Evolutionary conservation across 2,329 filamentous ascomycete genomes (phyloP).

Genomic region (Verticillium albo-atrum): DNA sequence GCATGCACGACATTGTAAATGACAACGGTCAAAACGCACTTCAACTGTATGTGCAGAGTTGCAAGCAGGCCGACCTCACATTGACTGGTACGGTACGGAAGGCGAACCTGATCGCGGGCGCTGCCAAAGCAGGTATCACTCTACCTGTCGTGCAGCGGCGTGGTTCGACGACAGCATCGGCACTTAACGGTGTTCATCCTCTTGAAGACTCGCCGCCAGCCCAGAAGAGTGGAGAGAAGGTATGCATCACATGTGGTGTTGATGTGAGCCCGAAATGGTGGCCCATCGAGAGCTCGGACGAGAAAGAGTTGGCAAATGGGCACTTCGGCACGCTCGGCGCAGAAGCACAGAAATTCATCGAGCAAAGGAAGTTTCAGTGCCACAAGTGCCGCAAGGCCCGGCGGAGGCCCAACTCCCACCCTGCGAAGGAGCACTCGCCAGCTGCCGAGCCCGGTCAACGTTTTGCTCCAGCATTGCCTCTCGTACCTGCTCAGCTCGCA

Average conservation of each 20-base stretch:
- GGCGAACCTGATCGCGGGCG: conserved; percentile 70
- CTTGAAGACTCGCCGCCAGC: neutral
- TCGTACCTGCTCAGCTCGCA: conserved; percentile 17
- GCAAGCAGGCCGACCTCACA: conserved; percentile 89
- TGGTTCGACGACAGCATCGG: conserved; percentile 46
- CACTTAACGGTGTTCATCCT: conserved; percentile 1
- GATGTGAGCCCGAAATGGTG: conserved; percentile 76
- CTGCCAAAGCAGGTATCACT: conserved; percentile 46
- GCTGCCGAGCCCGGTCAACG: neutral
- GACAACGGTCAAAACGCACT: conserved; percentile 72
- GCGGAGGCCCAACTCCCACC: conserved; percentile 35
- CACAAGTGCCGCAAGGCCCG: conserved; percentile 66
- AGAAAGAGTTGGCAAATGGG: conserved; percentile 48
- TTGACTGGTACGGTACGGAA: conserved; percentile 91
- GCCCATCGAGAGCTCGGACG: conserved; percentile 48
- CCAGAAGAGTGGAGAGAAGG: conserved; percentile 41
- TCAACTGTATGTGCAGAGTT: conserved; percentile 81
- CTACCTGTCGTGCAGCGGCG: conserved; percentile 40
- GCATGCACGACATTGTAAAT: conserved; percentile 70
- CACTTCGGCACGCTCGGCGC: conserved; percentile 44
- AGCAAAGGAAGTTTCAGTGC: conserved; percentile 63
- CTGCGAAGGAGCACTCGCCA: neutral
- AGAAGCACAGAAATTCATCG: conserved; percentile 56
- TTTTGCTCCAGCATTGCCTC: conserved; percentile 16
- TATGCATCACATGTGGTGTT: conserved; percentile 61